Percentiles rank a stretch among this genome's conserved stretches.
Evolutionary conservation across 2,329 filamentous ascomycete genomes (phyloP).

Genomic region (Decorospora gaudefroyi): DNA sequence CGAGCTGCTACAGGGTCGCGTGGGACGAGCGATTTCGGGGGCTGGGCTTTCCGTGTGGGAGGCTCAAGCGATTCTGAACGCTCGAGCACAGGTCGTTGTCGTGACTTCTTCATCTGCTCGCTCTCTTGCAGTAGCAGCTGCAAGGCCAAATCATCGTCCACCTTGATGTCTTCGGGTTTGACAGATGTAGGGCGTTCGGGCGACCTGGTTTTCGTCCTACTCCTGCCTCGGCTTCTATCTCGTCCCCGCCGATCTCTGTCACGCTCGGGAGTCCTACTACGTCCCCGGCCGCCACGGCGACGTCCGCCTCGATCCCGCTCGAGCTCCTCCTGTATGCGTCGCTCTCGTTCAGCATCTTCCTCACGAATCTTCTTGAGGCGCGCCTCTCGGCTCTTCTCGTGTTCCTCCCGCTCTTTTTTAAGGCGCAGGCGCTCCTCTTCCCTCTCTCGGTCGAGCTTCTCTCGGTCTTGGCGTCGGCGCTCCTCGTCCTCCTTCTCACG

Average conservation of each 20-base stretch:
- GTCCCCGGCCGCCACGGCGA: slow-evolving; percentile 36
- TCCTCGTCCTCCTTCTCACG: slow-evolving; percentile 41
- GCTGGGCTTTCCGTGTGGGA: slow-evolving; percentile 44
- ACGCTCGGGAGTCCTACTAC: slow-evolving; percentile 33
- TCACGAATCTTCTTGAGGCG: slow-evolving; percentile 49
- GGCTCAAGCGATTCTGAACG: slow-evolving; percentile 48
- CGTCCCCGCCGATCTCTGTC: slow-evolving; percentile 32
- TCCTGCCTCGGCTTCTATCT: slow-evolving; percentile 30
- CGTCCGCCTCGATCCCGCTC: slow-evolving; percentile 54
- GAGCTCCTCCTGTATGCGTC: slow-evolving; percentile 55
- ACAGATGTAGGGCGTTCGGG: slow-evolving; percentile 31
- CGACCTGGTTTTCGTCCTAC: slow-evolving; percentile 29
- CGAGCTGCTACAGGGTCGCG: slow-evolving; percentile 40
- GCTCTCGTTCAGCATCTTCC: slow-evolving; percentile 42
- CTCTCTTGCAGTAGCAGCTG: slow-evolving; percentile 45
- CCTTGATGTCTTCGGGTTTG: slow-evolving; percentile 45
- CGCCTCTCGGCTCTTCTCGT: slow-evolving; percentile 52
- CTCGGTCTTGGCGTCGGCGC: slow-evolving; percentile 37
- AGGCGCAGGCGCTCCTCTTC: slow-evolving; percentile 58
- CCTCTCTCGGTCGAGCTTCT: slow-evolving; percentile 45
- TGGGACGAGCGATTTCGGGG: slow-evolving; percentile 44
- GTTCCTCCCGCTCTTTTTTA: slow-evolving; percentile 50
- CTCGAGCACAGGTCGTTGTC: slow-evolving; percentile 44
- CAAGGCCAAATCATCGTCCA: slow-evolving; percentile 46
- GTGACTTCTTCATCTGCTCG: slow-evolving; percentile 46